Evolutionary conservation across 495 filamentous ascomycete genomes (phyloP).

Genomic region (Lasiosphaeria ovina): DNA sequence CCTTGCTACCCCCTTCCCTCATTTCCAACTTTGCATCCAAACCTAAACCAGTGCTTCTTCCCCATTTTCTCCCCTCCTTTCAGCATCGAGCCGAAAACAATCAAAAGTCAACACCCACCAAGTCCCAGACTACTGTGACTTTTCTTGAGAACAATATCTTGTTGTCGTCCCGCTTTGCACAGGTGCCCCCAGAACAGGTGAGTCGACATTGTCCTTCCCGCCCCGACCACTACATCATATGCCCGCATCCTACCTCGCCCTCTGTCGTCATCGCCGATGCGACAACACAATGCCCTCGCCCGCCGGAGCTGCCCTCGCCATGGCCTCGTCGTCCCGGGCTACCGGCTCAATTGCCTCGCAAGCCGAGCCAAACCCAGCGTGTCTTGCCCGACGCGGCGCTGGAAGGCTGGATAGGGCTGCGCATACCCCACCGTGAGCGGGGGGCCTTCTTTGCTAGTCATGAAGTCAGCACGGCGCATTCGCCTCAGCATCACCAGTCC

Average conservation of each 20-base stretch:
- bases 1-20: constrained; percentile 37
- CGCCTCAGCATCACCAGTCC: constrained; percentile 13
- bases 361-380: constrained; percentile 7
- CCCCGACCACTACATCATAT: constrained; percentile 13
- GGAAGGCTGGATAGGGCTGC: constrained; percentile 23
- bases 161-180: constrained; percentile 10
- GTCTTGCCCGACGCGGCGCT: constrained; percentile 8
- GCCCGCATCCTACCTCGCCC: constrained; percentile 22
- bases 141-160: constrained; percentile 7
- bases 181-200: constrained; percentile 21
- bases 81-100: constrained; percentile 29
- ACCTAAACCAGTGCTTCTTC: constrained; percentile 24
- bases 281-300: constrained; percentile 22
- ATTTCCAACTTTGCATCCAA: constrained; percentile 42
- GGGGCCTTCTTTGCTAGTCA: constrained; percentile 24
- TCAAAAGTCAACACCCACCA: constrained; percentile 15
- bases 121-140: constrained; percentile 5
- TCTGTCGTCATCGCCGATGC: constrained; percentile 39
- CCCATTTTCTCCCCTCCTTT: constrained; percentile 24
- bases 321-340: constrained; percentile 11
- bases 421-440: constrained; percentile 33
- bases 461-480: constrained; percentile 33
- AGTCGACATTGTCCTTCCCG: constrained; percentile 19
- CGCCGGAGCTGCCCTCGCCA: constrained; percentile 12
- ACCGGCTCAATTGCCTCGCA: constrained; percentile 19